Evolutionary conservation across 176 grass and related monocot species (phyloP).

Genomic region (Luzula sylvatica): DNA sequence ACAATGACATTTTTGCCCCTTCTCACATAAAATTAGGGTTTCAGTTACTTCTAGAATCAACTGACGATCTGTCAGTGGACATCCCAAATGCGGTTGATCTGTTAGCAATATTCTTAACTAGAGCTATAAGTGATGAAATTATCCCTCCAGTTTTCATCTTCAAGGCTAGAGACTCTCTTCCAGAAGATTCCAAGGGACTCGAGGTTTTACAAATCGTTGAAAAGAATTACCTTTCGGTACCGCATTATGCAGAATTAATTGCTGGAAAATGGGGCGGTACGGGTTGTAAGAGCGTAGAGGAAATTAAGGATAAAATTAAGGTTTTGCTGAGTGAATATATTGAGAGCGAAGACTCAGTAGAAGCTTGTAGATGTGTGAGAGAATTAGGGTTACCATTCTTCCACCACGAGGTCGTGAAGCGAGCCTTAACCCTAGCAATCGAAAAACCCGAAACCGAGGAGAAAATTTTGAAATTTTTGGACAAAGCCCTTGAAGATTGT

Average conservation of each 20-base stretch:
- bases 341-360: conserved; percentile 46
- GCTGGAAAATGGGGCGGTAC: conserved; percentile 65
- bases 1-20: conserved; percentile 55
- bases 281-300: conserved; percentile 59
- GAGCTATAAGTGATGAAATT: conserved; percentile 74
- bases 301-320: conserved; percentile 55
- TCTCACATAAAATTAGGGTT: conserved; percentile 61
- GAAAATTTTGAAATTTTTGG: conserved; percentile 51
- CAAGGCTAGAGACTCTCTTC: conserved; percentile 45
- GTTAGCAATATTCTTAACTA: conserved; percentile 59
- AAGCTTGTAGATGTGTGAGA: conserved; percentile 76
- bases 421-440: conserved; percentile 49
- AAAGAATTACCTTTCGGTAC: conserved; percentile 75
- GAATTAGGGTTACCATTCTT: conserved; percentile 72
- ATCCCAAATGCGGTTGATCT: conserved; percentile 69
- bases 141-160: conserved; percentile 56
- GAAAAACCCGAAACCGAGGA: conserved; percentile 40
- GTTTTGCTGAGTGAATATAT: conserved; percentile 57
- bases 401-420: conserved; percentile 88
- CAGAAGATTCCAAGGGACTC: conserved; percentile 43
- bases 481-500: conserved; percentile 44
- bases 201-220: conserved; percentile 48
- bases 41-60: conserved; percentile 57
- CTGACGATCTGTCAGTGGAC: conserved; percentile 59
- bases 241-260: conserved; percentile 67